Percentiles rank a stretch among this genome's conserved stretches.
Evolutionary conservation across 2,329 filamentous ascomycete genomes (phyloP).

Genomic region (Fusarium nanum): DNA sequence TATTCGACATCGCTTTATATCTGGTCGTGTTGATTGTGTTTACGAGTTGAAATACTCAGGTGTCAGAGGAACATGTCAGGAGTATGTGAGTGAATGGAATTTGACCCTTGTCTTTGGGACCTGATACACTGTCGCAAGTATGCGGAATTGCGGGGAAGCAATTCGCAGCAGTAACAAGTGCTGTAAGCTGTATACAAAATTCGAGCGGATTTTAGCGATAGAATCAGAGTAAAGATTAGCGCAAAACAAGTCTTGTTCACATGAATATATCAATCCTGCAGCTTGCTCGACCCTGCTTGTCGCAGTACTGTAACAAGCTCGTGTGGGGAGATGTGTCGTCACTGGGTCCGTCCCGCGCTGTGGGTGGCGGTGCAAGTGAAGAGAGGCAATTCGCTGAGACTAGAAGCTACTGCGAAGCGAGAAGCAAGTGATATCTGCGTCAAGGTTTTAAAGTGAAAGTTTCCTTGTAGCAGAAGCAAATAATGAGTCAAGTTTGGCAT

Average conservation of each 20-base stretch:
- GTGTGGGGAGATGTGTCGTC: slow-evolving; percentile 44
- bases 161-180: slow-evolving; percentile 24
- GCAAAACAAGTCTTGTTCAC: neutral
- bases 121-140: slow-evolving; percentile 22
- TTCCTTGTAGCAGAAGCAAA: slow-evolving; percentile 1
- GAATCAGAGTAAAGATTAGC: neutral
- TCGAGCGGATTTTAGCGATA: neutral
- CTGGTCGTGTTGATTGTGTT: slow-evolving; percentile 1
- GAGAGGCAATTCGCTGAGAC: slow-evolving; percentile 11
- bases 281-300: slow-evolving; percentile 22
- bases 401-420: slow-evolving; percentile 6
- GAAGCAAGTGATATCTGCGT: neutral
- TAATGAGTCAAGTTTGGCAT: slow-evolving; percentile 21
- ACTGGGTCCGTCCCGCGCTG: slow-evolving; percentile 40
- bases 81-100: neutral
- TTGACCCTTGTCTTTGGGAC: slow-evolving; percentile 9
- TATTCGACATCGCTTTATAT: slow-evolving; percentile 32
- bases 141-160: slow-evolving; percentile 31
- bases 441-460: neutral
- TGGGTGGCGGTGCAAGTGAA: slow-evolving; percentile 35
- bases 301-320: slow-evolving; percentile 19
- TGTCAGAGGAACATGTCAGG: slow-evolving; percentile 30
- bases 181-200: slow-evolving; percentile 13
- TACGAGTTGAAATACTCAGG: slow-evolving; percentile 3
- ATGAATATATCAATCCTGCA: neutral